These are phyloP conservation scores for Venturia effusa DNA, from an alignment of 2,329 filamentous ascomycete species.

Conservation along the genomic window DNA sequence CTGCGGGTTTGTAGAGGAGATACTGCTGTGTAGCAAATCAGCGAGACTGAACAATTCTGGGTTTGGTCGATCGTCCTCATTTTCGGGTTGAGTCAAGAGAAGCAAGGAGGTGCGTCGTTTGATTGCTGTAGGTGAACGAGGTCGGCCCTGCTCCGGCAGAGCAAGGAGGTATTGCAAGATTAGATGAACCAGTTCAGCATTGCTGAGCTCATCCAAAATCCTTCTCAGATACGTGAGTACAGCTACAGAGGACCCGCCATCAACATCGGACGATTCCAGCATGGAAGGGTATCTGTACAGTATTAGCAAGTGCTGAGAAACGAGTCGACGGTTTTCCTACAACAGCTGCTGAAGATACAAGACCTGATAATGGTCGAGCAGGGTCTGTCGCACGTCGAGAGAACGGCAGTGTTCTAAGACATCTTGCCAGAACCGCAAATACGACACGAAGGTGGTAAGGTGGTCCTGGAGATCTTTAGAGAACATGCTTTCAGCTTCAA, in stretches of 20 bases:
- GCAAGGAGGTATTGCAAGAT: conserved; percentile 88
- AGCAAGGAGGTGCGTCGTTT: conserved; percentile 84
- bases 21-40: conserved; percentile 76
- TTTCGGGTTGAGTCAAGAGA: conserved; percentile 66
- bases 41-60: conserved; percentile 88
- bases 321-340: conserved; percentile 37
- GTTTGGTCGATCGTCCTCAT: conserved; percentile 64
- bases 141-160: conserved; percentile 47
- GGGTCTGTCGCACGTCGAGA: conserved; percentile 78
- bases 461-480: conserved; percentile 71
- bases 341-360: conserved; percentile 90
- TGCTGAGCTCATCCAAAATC: conserved; percentile 82
- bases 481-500: conserved; percentile 64
- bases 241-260: conserved; percentile 91
- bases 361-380: conserved; percentile 94
- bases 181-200: conserved; percentile 87
- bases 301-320: conserved; percentile 12
- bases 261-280: conserved; percentile 90
- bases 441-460: conserved; percentile 86
- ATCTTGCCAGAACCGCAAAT: conserved; percentile 96
- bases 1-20: conserved; percentile 74
- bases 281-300: conserved; percentile 73
- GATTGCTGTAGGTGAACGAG: conserved; percentile 48
- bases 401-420: conserved; percentile 93
- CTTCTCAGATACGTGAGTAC: conserved; percentile 87